Evolutionary conservation across 2,329 filamentous ascomycete genomes (phyloP).

Genomic region (Calonectria multiphialidica): DNA sequence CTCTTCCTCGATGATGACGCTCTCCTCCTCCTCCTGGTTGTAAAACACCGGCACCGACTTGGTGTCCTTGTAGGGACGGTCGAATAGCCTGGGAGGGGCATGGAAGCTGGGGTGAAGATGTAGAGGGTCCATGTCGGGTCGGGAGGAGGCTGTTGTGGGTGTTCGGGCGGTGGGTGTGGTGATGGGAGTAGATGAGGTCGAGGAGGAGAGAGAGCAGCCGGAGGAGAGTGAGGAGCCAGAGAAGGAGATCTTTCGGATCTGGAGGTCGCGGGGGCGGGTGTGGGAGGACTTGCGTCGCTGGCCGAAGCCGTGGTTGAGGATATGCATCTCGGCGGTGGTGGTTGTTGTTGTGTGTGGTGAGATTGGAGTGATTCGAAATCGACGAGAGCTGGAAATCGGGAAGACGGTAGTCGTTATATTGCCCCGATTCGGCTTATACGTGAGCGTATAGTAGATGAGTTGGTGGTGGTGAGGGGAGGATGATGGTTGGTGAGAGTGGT

Average conservation of each 20-base stretch:
- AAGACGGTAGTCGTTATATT: not conserved
- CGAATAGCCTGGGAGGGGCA: conserved; percentile 52
- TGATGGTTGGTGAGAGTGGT: not conserved
- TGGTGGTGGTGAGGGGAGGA: not conserved
- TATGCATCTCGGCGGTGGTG: conserved; percentile 47
- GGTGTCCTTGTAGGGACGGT: conserved; percentile 48
- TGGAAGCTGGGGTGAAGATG: conserved; percentile 50
- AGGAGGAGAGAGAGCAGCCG: conserved; percentile 50
- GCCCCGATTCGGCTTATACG: not conserved
- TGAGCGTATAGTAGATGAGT: conserved; percentile 8
- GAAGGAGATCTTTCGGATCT: conserved; percentile 57
- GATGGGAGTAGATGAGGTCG: conserved; percentile 45
- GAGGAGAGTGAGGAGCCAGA: conserved; percentile 54
- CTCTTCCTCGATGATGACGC: conserved; percentile 38
- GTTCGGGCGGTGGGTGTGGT: conserved; percentile 34
- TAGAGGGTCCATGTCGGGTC: conserved; percentile 49
- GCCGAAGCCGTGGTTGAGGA: conserved; percentile 51
- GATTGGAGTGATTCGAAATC: conserved; percentile 9
- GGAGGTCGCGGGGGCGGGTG: conserved; percentile 50
- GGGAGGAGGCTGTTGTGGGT: conserved; percentile 40
- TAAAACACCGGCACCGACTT: conserved; percentile 45
- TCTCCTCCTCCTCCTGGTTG: conserved; percentile 41
- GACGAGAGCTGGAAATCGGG: not conserved
- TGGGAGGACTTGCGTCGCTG: conserved; percentile 51
- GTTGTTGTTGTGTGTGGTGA: conserved; percentile 17